Base-by-base conservation (phyloP, 1,284 basidiomycete genomes). In the Grifola frondosa region DNA sequence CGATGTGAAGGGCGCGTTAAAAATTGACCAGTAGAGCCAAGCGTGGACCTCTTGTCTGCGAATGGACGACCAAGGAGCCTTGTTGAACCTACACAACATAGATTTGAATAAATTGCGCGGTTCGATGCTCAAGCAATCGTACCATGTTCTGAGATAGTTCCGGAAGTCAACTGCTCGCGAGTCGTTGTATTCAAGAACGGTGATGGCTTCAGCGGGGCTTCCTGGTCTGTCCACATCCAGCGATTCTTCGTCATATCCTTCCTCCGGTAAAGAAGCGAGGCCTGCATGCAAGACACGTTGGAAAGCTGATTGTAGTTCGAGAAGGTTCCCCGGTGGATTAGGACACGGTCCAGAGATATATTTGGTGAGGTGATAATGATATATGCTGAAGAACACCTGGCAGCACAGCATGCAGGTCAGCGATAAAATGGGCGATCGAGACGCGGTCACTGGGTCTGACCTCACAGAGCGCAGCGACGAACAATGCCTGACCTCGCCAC, bases 1-100 rank as follows among this genome's bases (percentile, higher is more conserved):
- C 9, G 73, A 60, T 15, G 80, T 78, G 31, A 88, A 70, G 17
- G 78, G 69, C 3, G 76, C 68, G 52, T 84, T 85, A 65, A 84
- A 94, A 53, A 88, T 82, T 11, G 80, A 77, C 92, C 92, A 96
- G 44, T 90, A 84, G 20, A 96, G 67, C 89, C 91, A 96, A 44
- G 78, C 70, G 31, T 74, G 73, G 44, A 92, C 70, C 58, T 92
- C 81, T 30, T 80, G 70, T 15, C 70, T 71, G 33, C 71, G 78
- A 42, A 96, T 77, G 9, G 75, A 70, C 0, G 85, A 84, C 88
- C 88, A 93, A 2, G 82, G 78, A 9, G 73, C 77, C 54, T 82
- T 80, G 52, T 77, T 67, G 65, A 94, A 91, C 91, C 89, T 72
- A 49, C 9, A 31, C n/a, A 2, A 73, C 22, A 64, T 49, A 39